Percentiles rank a stretch among this genome's conserved stretches.
Conservation (phyloP, 257 asterid genomes). For the Solanum okadae region DNA sequence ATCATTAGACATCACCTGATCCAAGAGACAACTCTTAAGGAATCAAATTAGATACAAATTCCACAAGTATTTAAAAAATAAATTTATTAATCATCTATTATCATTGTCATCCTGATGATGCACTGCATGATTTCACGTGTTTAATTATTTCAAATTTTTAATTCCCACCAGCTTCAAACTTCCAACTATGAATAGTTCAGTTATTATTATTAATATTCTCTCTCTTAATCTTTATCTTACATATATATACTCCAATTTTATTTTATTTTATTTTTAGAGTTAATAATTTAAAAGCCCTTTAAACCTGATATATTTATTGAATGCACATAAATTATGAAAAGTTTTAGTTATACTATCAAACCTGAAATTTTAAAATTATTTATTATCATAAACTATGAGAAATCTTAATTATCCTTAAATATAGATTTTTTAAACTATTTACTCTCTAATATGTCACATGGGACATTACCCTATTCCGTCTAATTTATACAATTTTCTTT, state of each 20-base stretch:
- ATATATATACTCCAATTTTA: neutral
- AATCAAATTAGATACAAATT: neutral
- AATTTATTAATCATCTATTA: neutral
- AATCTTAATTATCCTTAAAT: neutral
- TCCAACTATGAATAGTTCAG: neutral
- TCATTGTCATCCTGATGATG: neutral
- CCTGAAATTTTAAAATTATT: neutral
- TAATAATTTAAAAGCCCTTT: neutral
- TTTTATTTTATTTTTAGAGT: neutral
- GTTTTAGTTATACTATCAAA: neutral
- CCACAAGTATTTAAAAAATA: neutral
- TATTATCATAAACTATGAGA: neutral
- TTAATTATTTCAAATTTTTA: too few species aligned
- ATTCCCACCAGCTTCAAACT: neutral
- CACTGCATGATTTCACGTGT: neutral
- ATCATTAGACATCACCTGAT: neutral
- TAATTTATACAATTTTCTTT: too few species aligned
- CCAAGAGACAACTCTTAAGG: neutral
- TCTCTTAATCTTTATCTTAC: neutral
- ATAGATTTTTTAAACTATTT: neutral
- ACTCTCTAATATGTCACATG: neutral
- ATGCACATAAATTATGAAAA: neutral
- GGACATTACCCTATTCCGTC: neutral
- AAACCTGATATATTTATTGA: neutral
- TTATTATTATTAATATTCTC: neutral